A percentile compares a stretch with the other conserved stretches of the same genome.
Evolutionary conservation across 768 basidiomycete genomes (phyloP).

Genomic region (Tulasnella sp.): DNA sequence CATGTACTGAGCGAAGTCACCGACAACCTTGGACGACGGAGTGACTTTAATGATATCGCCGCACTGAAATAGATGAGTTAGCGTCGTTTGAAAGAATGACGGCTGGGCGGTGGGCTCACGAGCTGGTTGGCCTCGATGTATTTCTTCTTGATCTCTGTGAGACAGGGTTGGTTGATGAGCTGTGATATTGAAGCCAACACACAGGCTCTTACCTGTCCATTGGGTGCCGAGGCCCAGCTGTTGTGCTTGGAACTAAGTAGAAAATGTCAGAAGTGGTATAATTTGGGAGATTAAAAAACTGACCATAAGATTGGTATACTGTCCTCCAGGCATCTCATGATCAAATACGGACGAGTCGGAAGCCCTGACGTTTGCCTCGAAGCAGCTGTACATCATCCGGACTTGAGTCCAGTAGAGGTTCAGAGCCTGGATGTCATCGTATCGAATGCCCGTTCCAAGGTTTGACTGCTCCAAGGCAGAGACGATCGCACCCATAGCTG

Average conservation of each 20-base stretch:
- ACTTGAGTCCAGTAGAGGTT: constrained; percentile 99
- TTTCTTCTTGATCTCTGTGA: constrained; percentile 87
- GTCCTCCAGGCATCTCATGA: constrained; percentile 98
- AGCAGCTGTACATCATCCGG: constrained; percentile 87
- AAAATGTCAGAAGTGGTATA: not conserved
- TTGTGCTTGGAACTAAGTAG: constrained; percentile 83
- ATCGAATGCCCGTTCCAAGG: constrained; percentile 90
- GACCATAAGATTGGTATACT: constrained; percentile 90
- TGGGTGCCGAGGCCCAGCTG: constrained; percentile 95
- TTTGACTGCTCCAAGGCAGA: constrained; percentile 89
- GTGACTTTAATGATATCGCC: constrained; percentile 99
- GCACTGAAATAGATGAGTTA: constrained; percentile 40
- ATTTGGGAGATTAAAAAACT: constrained; percentile 19
- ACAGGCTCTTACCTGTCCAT: constrained; percentile 56
- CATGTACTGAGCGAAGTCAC: constrained; percentile 99
- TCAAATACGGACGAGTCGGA: constrained; percentile 98
- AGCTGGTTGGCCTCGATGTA: constrained; percentile 97
- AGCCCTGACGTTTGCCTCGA: constrained; percentile 95
- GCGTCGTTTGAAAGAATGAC: constrained; percentile 10
- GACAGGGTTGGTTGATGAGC: not conserved
- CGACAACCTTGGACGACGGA: constrained; percentile 96
- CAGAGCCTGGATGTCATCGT: constrained; percentile 92
- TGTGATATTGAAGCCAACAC: not conserved
- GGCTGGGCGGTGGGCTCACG: constrained; percentile 34
- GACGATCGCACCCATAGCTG: constrained; percentile 96